A percentile compares a stretch with the other conserved stretches of the same genome.
These are phyloP conservation scores for Eustoma russellianum DNA, from an alignment of 257 asterid species.

Conservation along the genomic window DNA sequence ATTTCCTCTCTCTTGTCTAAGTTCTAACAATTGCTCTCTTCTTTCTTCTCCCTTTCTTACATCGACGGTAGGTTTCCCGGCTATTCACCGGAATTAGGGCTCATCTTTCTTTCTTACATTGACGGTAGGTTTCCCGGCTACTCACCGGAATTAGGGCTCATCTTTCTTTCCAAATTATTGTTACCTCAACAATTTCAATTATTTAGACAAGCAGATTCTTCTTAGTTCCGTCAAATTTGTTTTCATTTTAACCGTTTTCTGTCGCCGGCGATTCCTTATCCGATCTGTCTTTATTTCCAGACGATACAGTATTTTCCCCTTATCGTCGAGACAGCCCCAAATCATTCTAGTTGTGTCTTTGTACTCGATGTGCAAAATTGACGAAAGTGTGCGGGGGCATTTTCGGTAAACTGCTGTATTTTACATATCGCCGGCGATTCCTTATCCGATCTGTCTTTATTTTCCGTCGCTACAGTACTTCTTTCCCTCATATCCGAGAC, in stretches of 20 bases:
- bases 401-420: background rate
- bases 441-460: constrained; percentile 6
- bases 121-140: background rate
- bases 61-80: background rate
- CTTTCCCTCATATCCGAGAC: constrained; percentile 1
- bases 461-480: background rate
- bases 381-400: constrained; percentile 10
- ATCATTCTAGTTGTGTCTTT: no score
- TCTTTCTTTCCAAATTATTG: background rate
- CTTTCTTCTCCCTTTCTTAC: background rate
- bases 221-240: background rate
- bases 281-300: constrained; percentile 5
- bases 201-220: background rate
- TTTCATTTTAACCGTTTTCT: background rate
- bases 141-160: background rate
- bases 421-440: constrained; percentile 10
- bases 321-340: constrained; percentile 7
- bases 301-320: background rate
- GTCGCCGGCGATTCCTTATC: constrained; percentile 11
- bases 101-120: background rate
- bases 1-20: background rate
- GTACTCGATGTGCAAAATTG: no score
- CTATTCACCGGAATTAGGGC: background rate
- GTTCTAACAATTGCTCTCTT: background rate
- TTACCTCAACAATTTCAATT: constrained; percentile 5